Evolutionary conservation across 1,139 yeast genomes (phyloP), one percentile per base, ranked within the genome.

Genomic region (Keqinozyma sinolaborantium): DNA sequence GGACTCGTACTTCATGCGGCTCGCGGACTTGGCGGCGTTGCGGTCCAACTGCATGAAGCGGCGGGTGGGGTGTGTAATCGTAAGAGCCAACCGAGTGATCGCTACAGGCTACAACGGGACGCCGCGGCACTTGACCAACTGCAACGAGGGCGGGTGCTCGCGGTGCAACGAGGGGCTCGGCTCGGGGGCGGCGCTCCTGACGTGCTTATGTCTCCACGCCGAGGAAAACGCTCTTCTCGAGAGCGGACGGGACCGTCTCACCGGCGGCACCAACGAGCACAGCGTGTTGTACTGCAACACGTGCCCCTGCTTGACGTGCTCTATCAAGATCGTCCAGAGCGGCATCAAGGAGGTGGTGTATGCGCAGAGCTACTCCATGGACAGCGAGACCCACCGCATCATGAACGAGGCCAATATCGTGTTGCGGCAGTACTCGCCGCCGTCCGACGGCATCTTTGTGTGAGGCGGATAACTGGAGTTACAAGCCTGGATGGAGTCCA

Each of bases 101-200:
- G 95, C 98, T 1, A 92, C 98, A 0, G 99, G 98, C 0, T 92
- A 94, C 58, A 92, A 92, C 51, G 98, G 99, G 1, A 92, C 99
- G 0, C 97, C 98, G 9, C 71, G 96, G 25, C 87, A 90, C 38
- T 60, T 87, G 47, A 66, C 70, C 19, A 92, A 92, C 51, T 92
- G 99, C 58, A 90, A 87, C 51, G 92, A 87, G 47, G 98, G 98
- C 12, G 98, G 98, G 1, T 92, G 98, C 58, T 61, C 77, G 5
- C 67, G 98, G 27, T 92, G 99, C 56, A 88, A 88, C 47, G 60
- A 66, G 31, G 75, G 77, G 0, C 73, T 80, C 10, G 95, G 95
- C 1, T 67, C 76, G 21, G 82, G 80, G 1, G 63, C 70, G 3
- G 60, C 56, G 1, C 63, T 92, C 28, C 73, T 83, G 2, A 87